Evolutionary conservation across 352 stramenopile species (phyloP).

Genomic region (Globisporangium parvum): DNA sequence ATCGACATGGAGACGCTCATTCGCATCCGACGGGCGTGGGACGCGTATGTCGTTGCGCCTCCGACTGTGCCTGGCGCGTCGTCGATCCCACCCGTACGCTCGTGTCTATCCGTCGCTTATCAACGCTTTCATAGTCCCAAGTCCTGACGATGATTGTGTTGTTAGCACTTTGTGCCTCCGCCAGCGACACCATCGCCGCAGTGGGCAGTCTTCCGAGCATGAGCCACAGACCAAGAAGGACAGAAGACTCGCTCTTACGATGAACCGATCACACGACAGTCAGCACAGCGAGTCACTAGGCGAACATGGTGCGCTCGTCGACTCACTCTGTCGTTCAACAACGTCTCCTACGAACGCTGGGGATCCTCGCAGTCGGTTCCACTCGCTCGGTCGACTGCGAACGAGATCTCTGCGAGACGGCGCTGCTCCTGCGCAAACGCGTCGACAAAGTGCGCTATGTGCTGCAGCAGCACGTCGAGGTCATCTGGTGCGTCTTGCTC

Average conservation of each 20-base stretch:
- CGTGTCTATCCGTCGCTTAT: background rate
- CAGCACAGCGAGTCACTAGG: too few species aligned
- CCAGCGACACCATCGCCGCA: constrained; percentile 7
- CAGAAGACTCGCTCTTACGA: too few species aligned
- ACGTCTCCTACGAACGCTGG: too few species aligned
- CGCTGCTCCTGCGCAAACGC: constrained; percentile 55
- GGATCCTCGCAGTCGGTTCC: background rate
- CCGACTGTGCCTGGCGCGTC: constrained; percentile 15
- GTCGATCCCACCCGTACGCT: constrained; percentile 26
- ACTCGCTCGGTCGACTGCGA: background rate
- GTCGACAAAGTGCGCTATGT: constrained; percentile 53
- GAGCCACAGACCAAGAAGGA: background rate
- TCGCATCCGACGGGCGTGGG: constrained; percentile 18
- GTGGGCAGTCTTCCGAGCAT: constrained; percentile 5
- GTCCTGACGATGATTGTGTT: background rate
- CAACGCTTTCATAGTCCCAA: too few species aligned
- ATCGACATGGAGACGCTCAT: constrained; percentile 31
- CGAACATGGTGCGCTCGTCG: too few species aligned
- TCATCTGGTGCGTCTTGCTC: constrained; percentile 59
- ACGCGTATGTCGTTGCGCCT: constrained; percentile 17
- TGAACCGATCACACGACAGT: too few species aligned
- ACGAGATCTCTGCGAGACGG: constrained; percentile 25
- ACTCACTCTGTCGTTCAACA: background rate
- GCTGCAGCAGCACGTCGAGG: constrained; percentile 56
- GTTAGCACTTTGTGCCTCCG: constrained; percentile 10